Conservation (phyloP, 192 early-diverging fungal species). For the Chytriomyces confervae region DNA sequence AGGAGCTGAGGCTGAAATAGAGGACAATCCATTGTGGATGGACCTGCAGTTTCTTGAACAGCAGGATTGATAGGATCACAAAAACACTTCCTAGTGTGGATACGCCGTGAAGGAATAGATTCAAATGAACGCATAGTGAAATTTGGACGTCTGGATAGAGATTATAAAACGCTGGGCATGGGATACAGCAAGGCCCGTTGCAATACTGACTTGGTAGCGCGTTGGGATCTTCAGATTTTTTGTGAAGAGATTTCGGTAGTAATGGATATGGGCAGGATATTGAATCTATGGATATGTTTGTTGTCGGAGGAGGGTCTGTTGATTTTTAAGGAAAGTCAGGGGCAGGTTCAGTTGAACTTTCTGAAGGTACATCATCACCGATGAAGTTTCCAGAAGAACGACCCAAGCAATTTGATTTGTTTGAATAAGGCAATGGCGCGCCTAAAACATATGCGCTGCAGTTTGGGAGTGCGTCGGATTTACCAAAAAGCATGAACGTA, state of each 20-base stretch:
- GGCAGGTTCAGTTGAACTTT: no score
- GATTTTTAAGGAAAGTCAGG: no score
- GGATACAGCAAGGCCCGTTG: background rate
- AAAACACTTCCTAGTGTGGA: background rate
- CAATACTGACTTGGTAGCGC: background rate
- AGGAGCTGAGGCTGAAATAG: no score
- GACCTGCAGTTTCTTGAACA: background rate
- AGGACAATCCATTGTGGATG: background rate
- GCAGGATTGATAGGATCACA: background rate
- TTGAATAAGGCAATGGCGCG: conserved; percentile 1
- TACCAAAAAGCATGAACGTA: background rate
- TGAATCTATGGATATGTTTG: background rate
- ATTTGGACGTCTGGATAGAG: background rate
- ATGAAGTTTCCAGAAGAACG: no score
- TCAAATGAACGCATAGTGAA: background rate
- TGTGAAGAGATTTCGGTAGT: background rate
- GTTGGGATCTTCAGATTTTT: no score
- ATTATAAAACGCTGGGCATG: background rate
- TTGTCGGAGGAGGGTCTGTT: background rate
- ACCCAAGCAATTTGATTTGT: background rate
- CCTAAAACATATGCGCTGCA: background rate
- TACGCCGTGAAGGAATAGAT: background rate
- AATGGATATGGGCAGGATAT: background rate
- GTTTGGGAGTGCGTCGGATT: background rate
- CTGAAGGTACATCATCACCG: no score